Percentiles rank a stretch among this genome's conserved stretches.
phyloP scores from a whole-genome alignment of 371 early-diverging fungal genomes.

The Mucor mucedo region DNA sequence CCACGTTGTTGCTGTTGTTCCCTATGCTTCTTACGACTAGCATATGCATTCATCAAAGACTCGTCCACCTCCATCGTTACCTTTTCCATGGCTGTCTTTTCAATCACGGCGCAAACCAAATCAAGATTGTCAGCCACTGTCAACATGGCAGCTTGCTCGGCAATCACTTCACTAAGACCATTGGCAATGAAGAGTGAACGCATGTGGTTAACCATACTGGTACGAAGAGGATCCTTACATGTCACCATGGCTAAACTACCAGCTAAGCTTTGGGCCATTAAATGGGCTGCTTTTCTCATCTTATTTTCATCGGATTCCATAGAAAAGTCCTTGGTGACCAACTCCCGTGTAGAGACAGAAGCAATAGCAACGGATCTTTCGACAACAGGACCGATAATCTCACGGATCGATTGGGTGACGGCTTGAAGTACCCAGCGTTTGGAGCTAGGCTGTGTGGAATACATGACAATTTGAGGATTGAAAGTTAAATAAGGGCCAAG shows the following conservation, averaged over 20 bases:
- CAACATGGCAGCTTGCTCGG: conserved; percentile 80
- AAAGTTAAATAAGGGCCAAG: conserved; percentile 72
- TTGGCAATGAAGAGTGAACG: conserved; percentile 80
- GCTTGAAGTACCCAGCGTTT: conserved; percentile 87
- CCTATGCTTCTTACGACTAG: conserved; percentile 82
- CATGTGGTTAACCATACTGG: conserved; percentile 81
- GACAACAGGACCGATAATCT: conserved; percentile 86
- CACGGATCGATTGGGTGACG: conserved; percentile 88
- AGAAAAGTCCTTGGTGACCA: conserved; percentile 93
- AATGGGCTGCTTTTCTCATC: conserved; percentile 90
- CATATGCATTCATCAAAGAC: conserved; percentile 67
- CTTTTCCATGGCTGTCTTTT: conserved; percentile 92
- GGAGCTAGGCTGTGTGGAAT: conserved; percentile 77
- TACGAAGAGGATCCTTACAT: conserved; percentile 93
- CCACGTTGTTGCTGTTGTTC: conserved; percentile 64
- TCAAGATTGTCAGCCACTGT: conserved; percentile 92
- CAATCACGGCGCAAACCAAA: conserved; percentile 88
- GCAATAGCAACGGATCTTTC: conserved; percentile 94
- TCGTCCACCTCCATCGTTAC: conserved; percentile 89
- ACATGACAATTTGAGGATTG: conserved; percentile 75
- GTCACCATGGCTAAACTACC: conserved; percentile 88
- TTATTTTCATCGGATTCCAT: conserved; percentile 92
- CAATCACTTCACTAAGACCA: conserved; percentile 62
- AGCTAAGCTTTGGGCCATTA: conserved; percentile 88
- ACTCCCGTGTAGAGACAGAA: conserved; percentile 85